Conservation (phyloP, 2,329 filamentous ascomycete species). For the Metarhizium robertsii region DNA sequence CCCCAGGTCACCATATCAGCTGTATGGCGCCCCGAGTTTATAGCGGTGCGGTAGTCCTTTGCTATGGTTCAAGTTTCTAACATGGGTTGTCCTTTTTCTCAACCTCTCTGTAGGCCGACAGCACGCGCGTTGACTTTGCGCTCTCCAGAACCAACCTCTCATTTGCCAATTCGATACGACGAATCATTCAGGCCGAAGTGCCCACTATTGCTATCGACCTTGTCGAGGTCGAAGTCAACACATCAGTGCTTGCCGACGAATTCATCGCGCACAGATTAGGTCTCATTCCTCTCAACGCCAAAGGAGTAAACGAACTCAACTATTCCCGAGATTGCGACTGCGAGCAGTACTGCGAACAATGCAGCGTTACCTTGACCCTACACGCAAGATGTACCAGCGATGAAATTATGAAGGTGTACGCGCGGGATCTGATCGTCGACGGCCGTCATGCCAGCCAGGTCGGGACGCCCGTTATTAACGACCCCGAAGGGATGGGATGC, state of each 20-base stretch:
- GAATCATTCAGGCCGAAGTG: conserved; percentile 86
- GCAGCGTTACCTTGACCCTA: conserved; percentile 75
- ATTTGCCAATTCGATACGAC: conserved; percentile 86
- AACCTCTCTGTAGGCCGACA: conserved; percentile 53
- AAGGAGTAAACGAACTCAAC: conserved; percentile 70
- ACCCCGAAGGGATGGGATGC: conserved; percentile 71
- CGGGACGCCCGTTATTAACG: conserved; percentile 74
- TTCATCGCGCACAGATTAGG: conserved; percentile 90
- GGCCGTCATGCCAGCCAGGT: conserved; percentile 64
- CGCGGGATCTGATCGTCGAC: conserved; percentile 72
- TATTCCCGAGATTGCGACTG: conserved; percentile 95
- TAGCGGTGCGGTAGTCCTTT: not conserved
- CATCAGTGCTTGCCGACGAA: conserved; percentile 91
- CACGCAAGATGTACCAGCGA: conserved; percentile 79
- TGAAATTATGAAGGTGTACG: conserved; percentile 89
- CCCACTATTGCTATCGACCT: conserved; percentile 92
- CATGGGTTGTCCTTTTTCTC: not conserved
- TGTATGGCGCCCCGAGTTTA: conserved; percentile 26
- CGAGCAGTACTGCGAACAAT: conserved; percentile 88
- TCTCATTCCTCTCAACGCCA: conserved; percentile 77
- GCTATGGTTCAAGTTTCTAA: conserved; percentile 2
- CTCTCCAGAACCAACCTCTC: conserved; percentile 81
- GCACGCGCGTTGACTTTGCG: conserved; percentile 80
- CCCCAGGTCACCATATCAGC: conserved; percentile 52
- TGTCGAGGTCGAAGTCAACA: conserved; percentile 87